Evolutionary conservation across 108 stramenopile species (phyloP).

Genomic region (Pseudonitzschia pungens): DNA sequence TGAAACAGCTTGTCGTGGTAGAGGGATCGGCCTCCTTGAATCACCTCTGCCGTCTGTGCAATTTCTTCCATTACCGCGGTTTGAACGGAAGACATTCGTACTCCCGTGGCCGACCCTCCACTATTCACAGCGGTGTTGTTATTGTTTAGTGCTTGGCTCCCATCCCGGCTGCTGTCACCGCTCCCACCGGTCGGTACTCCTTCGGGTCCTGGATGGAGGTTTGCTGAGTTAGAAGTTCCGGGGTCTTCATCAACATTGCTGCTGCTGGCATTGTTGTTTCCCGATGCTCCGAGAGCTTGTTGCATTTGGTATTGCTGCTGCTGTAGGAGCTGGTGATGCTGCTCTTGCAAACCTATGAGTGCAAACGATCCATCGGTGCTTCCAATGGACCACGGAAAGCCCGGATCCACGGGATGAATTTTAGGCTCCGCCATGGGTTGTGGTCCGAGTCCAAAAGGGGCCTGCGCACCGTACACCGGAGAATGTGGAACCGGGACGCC

Average conservation of each 20-base stretch:
- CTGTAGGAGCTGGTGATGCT: conserved; percentile 32
- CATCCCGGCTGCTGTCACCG: background rate
- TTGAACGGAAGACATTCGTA: conserved; percentile 16
- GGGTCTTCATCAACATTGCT: background rate
- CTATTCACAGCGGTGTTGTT: background rate
- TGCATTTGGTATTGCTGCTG: conserved; percentile 33
- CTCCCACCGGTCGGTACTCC: background rate
- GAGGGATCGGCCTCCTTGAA: conserved; percentile 36
- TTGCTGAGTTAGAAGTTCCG: background rate
- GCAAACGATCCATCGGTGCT: conserved; percentile 53
- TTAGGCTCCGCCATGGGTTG: background rate
- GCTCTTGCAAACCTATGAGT: conserved; percentile 29
- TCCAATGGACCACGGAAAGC: conserved; percentile 52
- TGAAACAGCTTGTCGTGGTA: conserved; percentile 55
- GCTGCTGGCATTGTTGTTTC: conserved; percentile 2
- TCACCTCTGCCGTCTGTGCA: conserved; percentile 16
- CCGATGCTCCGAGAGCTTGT: background rate
- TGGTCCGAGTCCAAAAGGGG: too few species aligned
- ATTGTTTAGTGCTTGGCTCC: background rate
- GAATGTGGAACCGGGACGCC: background rate
- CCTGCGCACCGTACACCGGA: too few species aligned
- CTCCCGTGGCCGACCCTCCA: background rate
- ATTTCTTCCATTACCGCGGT: conserved; percentile 36
- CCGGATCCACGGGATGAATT: conserved; percentile 1
- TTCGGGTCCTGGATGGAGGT: background rate